These are phyloP conservation scores for Xerocomellus dryophilus DNA, from an alignment of 768 basidiomycete species.

Conservation along the genomic window DNA sequence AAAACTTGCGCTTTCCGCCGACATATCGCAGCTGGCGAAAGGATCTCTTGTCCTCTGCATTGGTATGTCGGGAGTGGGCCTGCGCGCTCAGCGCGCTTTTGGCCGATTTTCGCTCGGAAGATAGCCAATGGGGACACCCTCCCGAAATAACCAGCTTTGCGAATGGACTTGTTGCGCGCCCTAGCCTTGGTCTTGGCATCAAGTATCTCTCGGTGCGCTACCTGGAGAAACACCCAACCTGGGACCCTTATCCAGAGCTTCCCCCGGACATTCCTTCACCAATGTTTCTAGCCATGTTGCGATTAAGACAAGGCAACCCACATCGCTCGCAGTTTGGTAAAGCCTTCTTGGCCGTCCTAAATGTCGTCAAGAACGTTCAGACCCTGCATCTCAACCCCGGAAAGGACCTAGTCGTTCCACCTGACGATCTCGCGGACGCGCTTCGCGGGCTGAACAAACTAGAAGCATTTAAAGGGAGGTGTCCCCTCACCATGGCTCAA, in stretches of 20 bases:
- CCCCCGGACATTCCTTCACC: neutral
- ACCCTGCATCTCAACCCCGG: neutral
- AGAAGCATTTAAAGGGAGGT: neutral
- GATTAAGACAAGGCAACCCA: neutral
- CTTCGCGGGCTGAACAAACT: neutral
- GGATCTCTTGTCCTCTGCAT: conserved; percentile 5
- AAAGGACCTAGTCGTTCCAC: neutral
- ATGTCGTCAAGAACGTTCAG: neutral
- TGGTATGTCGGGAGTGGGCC: conserved; percentile 10
- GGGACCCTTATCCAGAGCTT: neutral
- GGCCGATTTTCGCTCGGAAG: conserved; percentile 6
- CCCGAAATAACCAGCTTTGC: conserved; percentile 8
- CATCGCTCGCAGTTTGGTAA: neutral
- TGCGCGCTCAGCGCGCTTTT: conserved; percentile 11
- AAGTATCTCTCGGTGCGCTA: conserved; percentile 8
- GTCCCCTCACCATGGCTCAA: conserved; percentile 1
- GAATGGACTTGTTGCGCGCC: neutral
- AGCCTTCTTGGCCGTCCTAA: conserved; percentile 4
- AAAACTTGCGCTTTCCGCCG: neutral
- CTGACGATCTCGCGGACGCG: neutral
- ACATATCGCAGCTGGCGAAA: neutral
- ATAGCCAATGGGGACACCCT: neutral
- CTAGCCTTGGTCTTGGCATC: conserved; percentile 5
- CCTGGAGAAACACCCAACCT: conserved; percentile 4
- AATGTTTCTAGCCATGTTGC: neutral